Evolutionary conservation across 2,329 filamentous ascomycete genomes (phyloP), one percentile per base, ranked within the genome.

Genomic region (Massarina eburnea): DNA sequence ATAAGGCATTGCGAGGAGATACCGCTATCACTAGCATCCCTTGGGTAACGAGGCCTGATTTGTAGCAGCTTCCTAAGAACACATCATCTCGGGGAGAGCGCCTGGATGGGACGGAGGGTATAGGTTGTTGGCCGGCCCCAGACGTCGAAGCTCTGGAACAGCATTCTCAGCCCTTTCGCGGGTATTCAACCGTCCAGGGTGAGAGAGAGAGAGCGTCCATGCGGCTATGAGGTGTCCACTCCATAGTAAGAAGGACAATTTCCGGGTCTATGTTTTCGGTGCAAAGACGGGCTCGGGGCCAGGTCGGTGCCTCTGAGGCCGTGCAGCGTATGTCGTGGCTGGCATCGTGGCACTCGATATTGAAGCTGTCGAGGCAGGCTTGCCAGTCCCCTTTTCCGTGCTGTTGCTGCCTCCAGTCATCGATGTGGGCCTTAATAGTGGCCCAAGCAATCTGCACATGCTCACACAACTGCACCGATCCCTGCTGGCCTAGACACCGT

Each of bases 241-340:
- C 52, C 39, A 57, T 33, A 43, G 44, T 55, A 37, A 55, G 49
- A 50, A 54, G 49, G 41, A 55, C 47, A 48, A 45, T 39, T n/a
- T n/a, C n/a, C 39, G 49, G 35, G 12, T 17, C 8, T 8, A 10
- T 10, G 14, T 5, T 37, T 34, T 39, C 26, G 37, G 43, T 55
- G 38, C 41, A 4, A 36, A 57, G 52, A 49, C 41, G 37, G 36
- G 54, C 54, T 42, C 45, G 49, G n/a, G 54, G 54, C 49, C 52
- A 53, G 41, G 52, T 58, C 30, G 52, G 49, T 35, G 42, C 43
- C 37, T 52, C 50, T 39, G 48, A 54, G 40, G 47, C 29, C 17
- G 47, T 53, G 36, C 51, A 58, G 46, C 53, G 45, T 38, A 27
- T 52, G 27, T 58, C 52, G 39, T 58, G 52, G 48, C 43, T 54